A percentile compares a stretch with the other conserved stretches of the same genome.
Conservation (phyloP, 2,329 filamentous ascomycete species). For the Teratosphaeria pseudoeucalypti region DNA sequence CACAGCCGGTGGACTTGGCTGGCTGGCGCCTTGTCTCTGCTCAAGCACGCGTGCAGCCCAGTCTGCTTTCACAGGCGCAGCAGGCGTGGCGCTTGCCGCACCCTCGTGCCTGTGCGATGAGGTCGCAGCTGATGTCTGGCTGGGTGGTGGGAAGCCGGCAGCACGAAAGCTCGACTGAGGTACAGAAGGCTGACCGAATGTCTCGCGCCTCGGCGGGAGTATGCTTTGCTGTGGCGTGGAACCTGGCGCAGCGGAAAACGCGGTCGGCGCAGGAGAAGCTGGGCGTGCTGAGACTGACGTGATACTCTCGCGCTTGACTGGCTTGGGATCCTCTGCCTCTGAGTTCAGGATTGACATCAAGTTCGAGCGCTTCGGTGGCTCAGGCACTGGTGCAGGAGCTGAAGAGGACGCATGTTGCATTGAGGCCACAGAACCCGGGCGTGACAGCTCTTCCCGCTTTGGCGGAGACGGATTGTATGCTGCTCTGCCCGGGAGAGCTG, state of each 20-base stretch:
- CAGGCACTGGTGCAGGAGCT: constrained; percentile 19
- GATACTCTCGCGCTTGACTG: constrained; percentile 21
- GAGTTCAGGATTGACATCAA: constrained; percentile 26
- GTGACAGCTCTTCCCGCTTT: constrained; percentile 19
- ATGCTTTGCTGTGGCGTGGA: constrained; percentile 8
- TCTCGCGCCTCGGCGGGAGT: constrained; percentile 12
- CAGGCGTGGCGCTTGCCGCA: neutral
- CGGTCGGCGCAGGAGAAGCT: constrained; percentile 6
- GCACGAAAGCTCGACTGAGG: constrained; percentile 17
- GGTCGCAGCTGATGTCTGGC: constrained; percentile 11
- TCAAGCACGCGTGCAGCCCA: constrained; percentile 7
- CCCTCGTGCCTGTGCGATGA: constrained; percentile 19
- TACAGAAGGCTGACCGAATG: constrained; percentile 19
- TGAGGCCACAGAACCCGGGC: constrained; percentile 19
- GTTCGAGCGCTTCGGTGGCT: constrained; percentile 29
- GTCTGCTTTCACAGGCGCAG: constrained; percentile 5
- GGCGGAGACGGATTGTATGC: constrained; percentile 20
- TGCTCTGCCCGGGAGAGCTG: constrained; percentile 8
- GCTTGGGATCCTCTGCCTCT: constrained; percentile 24
- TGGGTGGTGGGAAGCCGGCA: constrained; percentile 12
- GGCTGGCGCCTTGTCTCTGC: constrained; percentile 1
- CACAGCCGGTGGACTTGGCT: constrained; percentile 14
- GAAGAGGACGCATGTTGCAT: constrained; percentile 12
- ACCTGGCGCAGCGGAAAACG: constrained; percentile 7
- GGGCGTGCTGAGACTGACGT: constrained; percentile 4